Evolutionary conservation across 202 grass and related monocot genomes (phyloP).

Genomic region (Elaeis oleifera): DNA sequence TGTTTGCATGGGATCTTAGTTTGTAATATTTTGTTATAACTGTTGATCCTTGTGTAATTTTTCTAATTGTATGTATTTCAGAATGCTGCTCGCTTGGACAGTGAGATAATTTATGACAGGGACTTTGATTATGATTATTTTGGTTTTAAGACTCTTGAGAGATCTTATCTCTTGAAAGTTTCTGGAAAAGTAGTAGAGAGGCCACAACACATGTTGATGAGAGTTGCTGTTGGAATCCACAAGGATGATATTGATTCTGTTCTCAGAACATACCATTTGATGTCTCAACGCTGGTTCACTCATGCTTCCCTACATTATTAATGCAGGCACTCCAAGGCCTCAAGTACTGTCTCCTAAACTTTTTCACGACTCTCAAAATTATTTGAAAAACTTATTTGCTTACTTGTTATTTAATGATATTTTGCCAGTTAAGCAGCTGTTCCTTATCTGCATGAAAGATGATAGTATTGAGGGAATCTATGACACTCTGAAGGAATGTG

Average conservation of each 20-base stretch:
- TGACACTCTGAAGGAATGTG: constrained; percentile 95
- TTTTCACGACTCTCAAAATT: no score
- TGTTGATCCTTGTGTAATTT: background rate
- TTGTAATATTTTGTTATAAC: background rate
- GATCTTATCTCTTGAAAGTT: constrained; percentile 87
- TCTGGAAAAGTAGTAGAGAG: constrained; percentile 58
- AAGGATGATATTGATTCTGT: constrained; percentile 87
- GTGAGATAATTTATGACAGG: constrained; percentile 95
- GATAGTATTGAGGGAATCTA: constrained; percentile 98
- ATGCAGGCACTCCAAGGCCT: constrained; percentile 77
- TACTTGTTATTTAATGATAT: background rate
- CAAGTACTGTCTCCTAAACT: constrained; percentile 29
- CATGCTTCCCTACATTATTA: constrained; percentile 87
- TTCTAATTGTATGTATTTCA: constrained; percentile 26
- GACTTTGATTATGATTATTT: constrained; percentile 98
- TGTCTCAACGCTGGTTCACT: constrained; percentile 98
- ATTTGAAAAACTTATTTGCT: background rate
- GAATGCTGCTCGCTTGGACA: constrained; percentile 86
- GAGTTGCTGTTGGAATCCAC: constrained; percentile 91
- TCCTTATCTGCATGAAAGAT: constrained; percentile 98
- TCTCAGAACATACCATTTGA: constrained; percentile 75
- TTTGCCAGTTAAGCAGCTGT: constrained; percentile 79
- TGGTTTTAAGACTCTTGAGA: constrained; percentile 94
- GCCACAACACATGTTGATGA: constrained; percentile 98
- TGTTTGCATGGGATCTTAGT: background rate